Base-by-base conservation (phyloP, 495 filamentous ascomycete species). In the Trichoderma asperelloides region DNA sequence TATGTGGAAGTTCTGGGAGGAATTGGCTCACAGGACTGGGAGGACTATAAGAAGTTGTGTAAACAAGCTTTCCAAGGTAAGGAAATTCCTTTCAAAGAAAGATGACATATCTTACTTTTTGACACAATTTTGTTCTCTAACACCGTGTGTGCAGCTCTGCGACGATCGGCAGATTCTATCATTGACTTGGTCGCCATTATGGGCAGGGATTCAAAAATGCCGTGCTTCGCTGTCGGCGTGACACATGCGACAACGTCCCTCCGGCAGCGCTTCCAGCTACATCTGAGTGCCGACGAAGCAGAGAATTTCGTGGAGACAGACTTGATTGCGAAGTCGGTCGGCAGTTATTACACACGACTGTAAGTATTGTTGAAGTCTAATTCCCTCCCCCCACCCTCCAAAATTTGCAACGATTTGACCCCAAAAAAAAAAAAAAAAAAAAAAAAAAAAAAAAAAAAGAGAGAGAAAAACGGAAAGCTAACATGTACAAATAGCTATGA, bases 331-430 rank as follows among this genome's bases (percentile, higher is more conserved):
- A 91, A 91, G 81, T 86, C 86, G 67, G 74, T 86, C 33, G 88
- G 89, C 68, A 91, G 88, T 71, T 92, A 91, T 74, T 92, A 89
- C 71, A 92, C 89, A 73, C 81, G 89, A 80, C 80, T 88, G 86
- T 87, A 70, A 80, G 85, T 78, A 25, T 64, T 2, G 49, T 64
- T 18, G 72, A 73, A 67, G 74, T 39, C 23, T 27, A 23, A 15
- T 15, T 12, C 25, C 63, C 28, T 18, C 62, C 23, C n/a, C 21
- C 15, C 43, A 47, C 13, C 40, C n/a, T n/a, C n/a, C n/a, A n/a
- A n/a, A n/a, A 2, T 37, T 2, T 37, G 5, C 33, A 37, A 8
- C 5, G 33, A 37, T 37, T 7, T 37, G 9, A 7, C 33, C n/a
- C n/a, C n/a, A n/a, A n/a, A n/a, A n/a, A n/a, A n/a, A n/a, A n/a